Evolutionary conservation across 2,329 filamentous ascomycete species (phyloP), one percentile per base, ranked within the genome.

Genomic region (Claviceps capensis): DNA sequence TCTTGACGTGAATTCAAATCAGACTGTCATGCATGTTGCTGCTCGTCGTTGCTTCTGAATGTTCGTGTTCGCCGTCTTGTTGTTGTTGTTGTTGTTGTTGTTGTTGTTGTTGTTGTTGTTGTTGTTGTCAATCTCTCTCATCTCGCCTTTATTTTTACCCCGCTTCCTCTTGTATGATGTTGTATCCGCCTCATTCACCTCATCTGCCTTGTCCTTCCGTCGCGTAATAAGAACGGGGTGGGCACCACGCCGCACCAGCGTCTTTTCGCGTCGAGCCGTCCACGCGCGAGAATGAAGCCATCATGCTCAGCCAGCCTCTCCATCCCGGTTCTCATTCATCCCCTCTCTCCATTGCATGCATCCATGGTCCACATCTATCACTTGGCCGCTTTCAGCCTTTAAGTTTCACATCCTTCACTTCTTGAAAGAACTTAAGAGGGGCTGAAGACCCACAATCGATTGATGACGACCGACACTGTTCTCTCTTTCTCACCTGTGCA

Each of bases 241-340:
- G 17, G 11, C 9, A 40, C n/a, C n/a, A n/a, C n/a, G n/a, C n/a
- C n/a, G n/a, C n/a, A n/a, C 26, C 26, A 16, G 22, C 49, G n/a
- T 47, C 52, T 55, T 54, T 55, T 54, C 54, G 54, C 52, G 45
- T 38, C 17, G 11, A 37, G 22, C 11, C 40, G 13, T 22, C 30
- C 16, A 23, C 19, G 36, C 9, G 16, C 37, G 34, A 30, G 14
- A 30, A 46, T 43, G 54, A 55, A 49, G 44, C 50, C 41, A 44
- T 54, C 48, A 47, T 47, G 49, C 43, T 46, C 49, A 46, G 19
- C 34, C 14, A 23, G n/a, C 26, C 26, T 14, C 51, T 38, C 36
- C 47, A 40, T 30, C 17, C 36, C 23, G 8, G 3, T 26, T 19
- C 17, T 22, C 48, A 13, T 45, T 14, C 16, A 45, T 45, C 43